Conservation (phyloP, 2,329 filamentous ascomycete species). For the Aspergillus awamori region DNA sequence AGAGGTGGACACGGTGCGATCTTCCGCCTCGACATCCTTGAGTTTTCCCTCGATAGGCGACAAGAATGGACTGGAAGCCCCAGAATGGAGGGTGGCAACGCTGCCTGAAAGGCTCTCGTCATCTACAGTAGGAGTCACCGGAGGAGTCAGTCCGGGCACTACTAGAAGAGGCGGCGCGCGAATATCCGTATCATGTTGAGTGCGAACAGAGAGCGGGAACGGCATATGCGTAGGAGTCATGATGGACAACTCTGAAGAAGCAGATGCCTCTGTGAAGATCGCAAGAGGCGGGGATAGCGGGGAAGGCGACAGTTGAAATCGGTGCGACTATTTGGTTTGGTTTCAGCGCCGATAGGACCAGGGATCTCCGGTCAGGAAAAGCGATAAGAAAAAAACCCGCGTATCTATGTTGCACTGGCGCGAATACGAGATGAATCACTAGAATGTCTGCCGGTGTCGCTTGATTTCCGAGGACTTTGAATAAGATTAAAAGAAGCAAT, state of each 20-base stretch:
- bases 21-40: slow-evolving; percentile 2
- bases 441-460: too few species aligned
- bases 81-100: slow-evolving; percentile 9
- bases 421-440: neutral
- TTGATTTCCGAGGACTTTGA: neutral
- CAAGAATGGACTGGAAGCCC: slow-evolving; percentile 10
- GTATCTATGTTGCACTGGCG: neutral
- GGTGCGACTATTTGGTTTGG: neutral
- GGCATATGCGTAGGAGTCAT: slow-evolving; percentile 24
- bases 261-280: neutral
- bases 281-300: neutral
- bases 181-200: slow-evolving; percentile 19
- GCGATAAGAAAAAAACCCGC: neutral
- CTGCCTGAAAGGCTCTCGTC: slow-evolving; percentile 17
- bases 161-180: slow-evolving; percentile 17
- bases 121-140: slow-evolving; percentile 37
- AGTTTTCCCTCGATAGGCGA: slow-evolving; percentile 10
- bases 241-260: neutral
- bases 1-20: slow-evolving; percentile 5
- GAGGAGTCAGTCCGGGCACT: slow-evolving; percentile 35
- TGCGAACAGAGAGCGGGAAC: slow-evolving; percentile 34
- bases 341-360: neutral
- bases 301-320: slow-evolving; percentile 9
- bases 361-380: neutral
- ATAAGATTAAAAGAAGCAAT: slow-evolving; percentile 1